Evolutionary conservation across 2,329 filamentous ascomycete genomes (phyloP).

Genomic region (Ilyonectria destructans): DNA sequence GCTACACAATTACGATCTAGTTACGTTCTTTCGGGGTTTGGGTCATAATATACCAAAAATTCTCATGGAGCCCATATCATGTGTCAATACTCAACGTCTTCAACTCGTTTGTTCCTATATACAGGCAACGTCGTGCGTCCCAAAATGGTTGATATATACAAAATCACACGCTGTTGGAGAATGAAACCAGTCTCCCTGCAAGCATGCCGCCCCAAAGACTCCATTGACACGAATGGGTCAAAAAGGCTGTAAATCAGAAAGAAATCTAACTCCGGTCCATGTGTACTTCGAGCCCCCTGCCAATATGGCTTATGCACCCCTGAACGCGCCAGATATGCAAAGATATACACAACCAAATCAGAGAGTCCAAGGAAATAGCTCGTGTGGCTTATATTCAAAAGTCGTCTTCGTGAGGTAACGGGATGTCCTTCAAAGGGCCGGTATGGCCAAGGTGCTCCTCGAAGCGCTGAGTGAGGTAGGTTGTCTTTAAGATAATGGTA

Average conservation of each 20-base stretch:
- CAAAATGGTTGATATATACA: slow-evolving; percentile 31
- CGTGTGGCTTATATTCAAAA: slow-evolving; percentile 13
- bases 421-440: neutral
- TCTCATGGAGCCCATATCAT: neutral
- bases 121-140: slow-evolving; percentile 27
- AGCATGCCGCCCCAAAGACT: neutral
- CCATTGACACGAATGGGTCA: slow-evolving; percentile 1
- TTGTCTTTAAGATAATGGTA: neutral
- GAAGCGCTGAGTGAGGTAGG: neutral
- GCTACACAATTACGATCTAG: neutral
- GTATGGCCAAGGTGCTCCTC: neutral
- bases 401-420: slow-evolving; percentile 6
- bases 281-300: slow-evolving; percentile 40
- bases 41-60: slow-evolving; percentile 4
- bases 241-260: slow-evolving; percentile 24
- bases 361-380: slow-evolving; percentile 24
- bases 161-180: slow-evolving; percentile 2
- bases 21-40: neutral
- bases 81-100: slow-evolving; percentile 7
- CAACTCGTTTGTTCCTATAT: slow-evolving; percentile 29
- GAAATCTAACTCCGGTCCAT: slow-evolving; percentile 47
- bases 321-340: slow-evolving; percentile 49
- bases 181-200: neutral
- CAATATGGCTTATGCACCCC: slow-evolving; percentile 45
- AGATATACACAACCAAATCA: slow-evolving; percentile 41